Evolutionary conservation across 2,329 filamentous ascomycete species (phyloP), one percentile per base, ranked within the genome.

Genomic region (Paracoccidioides brasiliensis): DNA sequence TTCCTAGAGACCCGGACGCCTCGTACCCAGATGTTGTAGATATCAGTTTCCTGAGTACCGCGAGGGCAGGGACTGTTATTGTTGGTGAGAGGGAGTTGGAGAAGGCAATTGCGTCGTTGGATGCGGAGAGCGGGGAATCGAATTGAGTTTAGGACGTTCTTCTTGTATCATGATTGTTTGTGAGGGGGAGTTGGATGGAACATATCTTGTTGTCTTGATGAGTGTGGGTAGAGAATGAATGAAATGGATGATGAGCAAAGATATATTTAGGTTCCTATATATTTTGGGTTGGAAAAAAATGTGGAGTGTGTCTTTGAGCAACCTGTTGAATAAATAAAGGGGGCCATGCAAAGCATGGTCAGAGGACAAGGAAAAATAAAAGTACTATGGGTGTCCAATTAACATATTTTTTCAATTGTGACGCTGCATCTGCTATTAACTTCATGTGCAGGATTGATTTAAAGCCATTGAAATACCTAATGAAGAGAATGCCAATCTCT

Each of bases 11-110:
- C 41, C 61, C 69, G 14, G 62, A 68, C n/a, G 37, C 52, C 52
- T 65, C 68, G 2, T 63, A 68, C 61, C 46, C 65, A n/a, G 64
- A 67, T 52, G 71, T 66, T 1, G 81, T 88, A 0, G 90, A 96
- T 68, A 83, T 97, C 71, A 91, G 86, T 56, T 97, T 96, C 69
- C 75, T 97, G 59, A 93, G 86, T 58, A 97, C 91, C 0, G 90
- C 89, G 4, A 80, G 85, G 44, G 89, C 90, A 0, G 91, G 91
- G 1, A 90, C 89, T 4, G 91, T 97, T 8, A 90, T 97, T 65
- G 80, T 97, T 42, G 81, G 83, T 3, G 80, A 85, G 59, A 81
- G 85, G 62, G 86, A 91, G 66, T 76, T 90, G 46, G 75, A 78
- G n/a, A 80, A 80, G 56, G 90, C 88, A 0, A 74, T 96, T 62